Base-by-base conservation (phyloP, 495 filamentous ascomycete genomes). In the Rhypophila decipiens region DNA sequence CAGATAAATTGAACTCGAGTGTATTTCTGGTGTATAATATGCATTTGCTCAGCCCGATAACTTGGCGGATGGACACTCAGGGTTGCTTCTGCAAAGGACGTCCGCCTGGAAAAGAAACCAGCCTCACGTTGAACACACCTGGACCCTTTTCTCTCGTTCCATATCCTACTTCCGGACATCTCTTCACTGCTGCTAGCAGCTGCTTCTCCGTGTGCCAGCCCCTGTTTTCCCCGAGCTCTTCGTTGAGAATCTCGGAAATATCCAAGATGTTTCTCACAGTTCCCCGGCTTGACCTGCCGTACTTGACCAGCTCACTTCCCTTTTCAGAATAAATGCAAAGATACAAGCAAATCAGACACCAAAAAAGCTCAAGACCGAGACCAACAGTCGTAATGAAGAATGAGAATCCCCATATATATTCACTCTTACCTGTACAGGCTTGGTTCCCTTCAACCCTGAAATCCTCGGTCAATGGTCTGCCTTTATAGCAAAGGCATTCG, bases 401-500 rank as follows among this genome's bases (percentile, higher is more conserved):
- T 3, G 46, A 35, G 24, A 49, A 49, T 2, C 38, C 46, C 46
- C 46, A 49, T 7, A 42, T 24, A 18, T 49, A 49, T 2, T n/a
- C 10, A 13, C 39, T 22, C 7, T 19, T 39, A 17, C 21, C 17
- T 2, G 46, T 37, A 21, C 46, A 49, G 20, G 42, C 21, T 4
- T 23, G 34, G 15, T 42, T 8, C 22, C 7, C 46, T 7, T 19
- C 21, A 29, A 5, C 24, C 13, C 38, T 15, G 10, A 42, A 49
- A 21, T 42, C 37, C 18, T 41, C 38, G 10, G 39, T 49, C 38
- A 49, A 7, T 1, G 46, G 46, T 39, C 42, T 15, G 10, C 46
- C 46, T 20, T 49, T 49, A 39, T 49, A 42, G 19, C 39, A 49
- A 8, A 42, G 18, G 19, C 46, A 49, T 20, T 49, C 46, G 17